These are phyloP conservation scores for Silene latifolia DNA, from an alignment of 148 eudicot genomes.

Conservation along the genomic window DNA sequence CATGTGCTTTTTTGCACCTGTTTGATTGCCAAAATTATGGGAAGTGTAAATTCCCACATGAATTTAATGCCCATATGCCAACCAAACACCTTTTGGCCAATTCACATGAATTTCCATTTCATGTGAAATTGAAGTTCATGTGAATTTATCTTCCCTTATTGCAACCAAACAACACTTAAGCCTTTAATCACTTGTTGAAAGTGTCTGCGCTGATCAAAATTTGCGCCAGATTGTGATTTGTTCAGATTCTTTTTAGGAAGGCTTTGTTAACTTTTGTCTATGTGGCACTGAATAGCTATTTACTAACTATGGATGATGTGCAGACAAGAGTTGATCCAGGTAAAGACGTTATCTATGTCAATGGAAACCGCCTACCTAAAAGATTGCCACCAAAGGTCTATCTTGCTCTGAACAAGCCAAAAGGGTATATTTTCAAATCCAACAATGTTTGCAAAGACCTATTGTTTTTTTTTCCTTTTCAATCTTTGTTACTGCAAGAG, in stretches of 20 bases:
- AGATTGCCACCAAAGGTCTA: slow-evolving; percentile 88
- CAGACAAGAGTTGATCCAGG: slow-evolving; percentile 95
- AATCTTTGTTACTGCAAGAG: background rate
- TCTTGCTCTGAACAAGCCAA: slow-evolving; percentile 96
- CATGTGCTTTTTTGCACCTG: too few relatives aligned
- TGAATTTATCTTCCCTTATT: too few relatives aligned
- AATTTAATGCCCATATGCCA: too few relatives aligned
- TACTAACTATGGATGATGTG: slow-evolving; percentile 18
- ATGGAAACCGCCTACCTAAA: slow-evolving; percentile 89
- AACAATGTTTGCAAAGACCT: background rate
- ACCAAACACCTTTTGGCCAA: too few relatives aligned
- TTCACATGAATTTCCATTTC: too few relatives aligned
- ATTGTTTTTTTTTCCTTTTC: background rate
- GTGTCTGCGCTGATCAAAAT: background rate
- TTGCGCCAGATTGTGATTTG: background rate
- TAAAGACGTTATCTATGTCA: slow-evolving; percentile 75
- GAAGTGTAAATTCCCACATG: too few relatives aligned
- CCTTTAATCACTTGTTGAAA: background rate
- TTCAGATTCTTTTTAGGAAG: background rate
- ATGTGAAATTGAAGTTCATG: too few relatives aligned
- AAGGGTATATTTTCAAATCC: slow-evolving; percentile 55
- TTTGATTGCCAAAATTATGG: too few relatives aligned
- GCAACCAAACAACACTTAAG: too few relatives aligned
- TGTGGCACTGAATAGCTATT: too few relatives aligned
- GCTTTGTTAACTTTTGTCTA: too few relatives aligned